Percentiles rank a stretch among this genome's conserved stretches.
phyloP scores from a whole-genome alignment of 108 stramenopile genomes.

The Conticribra guillardii region DNA sequence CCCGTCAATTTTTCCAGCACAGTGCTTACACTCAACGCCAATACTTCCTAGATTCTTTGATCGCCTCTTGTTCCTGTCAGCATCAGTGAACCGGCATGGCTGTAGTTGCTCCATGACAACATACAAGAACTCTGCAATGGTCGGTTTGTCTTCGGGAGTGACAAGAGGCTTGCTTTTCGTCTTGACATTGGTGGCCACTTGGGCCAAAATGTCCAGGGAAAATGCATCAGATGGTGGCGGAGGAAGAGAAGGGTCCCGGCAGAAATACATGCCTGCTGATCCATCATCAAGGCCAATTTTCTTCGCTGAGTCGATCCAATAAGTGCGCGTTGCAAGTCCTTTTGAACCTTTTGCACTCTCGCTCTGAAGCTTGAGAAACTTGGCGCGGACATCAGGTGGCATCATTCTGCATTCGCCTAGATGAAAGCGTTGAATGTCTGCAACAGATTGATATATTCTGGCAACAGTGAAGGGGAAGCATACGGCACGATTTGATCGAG shows the following conservation, averaged over 20 bases:
- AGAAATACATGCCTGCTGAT: conserved; percentile 74
- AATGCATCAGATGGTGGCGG: conserved; percentile 48
- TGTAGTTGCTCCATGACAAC: conserved; percentile 90
- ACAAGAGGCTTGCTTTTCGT: conserved; percentile 64
- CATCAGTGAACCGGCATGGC: conserved; percentile 90
- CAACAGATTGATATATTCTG: conserved; percentile 90
- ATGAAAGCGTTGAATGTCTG: conserved; percentile 92
- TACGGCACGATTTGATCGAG: conserved; percentile 82
- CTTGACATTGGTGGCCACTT: conserved; percentile 71
- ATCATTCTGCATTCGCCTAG: conserved; percentile 83
- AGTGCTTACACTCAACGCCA: conserved; percentile 93
- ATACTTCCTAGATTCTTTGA: conserved; percentile 87
- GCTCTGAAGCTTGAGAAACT: conserved; percentile 70
- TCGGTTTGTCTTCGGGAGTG: conserved; percentile 79
- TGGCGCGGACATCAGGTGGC: conserved; percentile 66
- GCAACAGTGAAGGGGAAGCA: conserved; percentile 89
- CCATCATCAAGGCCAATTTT: conserved; percentile 87
- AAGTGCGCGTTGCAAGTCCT: conserved; percentile 86
- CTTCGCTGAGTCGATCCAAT: conserved; percentile 88
- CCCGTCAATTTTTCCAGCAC: conserved; percentile 86
- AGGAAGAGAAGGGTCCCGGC: conserved; percentile 71
- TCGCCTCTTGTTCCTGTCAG: conserved; percentile 89
- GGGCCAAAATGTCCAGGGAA: conserved; percentile 75
- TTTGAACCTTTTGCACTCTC: conserved; percentile 90
- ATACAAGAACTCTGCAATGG: conserved; percentile 88